Evolutionary conservation across 2,329 filamentous ascomycete genomes (phyloP), one percentile per base, ranked within the genome.

Genomic region (Fonsecaea pugnacius): DNA sequence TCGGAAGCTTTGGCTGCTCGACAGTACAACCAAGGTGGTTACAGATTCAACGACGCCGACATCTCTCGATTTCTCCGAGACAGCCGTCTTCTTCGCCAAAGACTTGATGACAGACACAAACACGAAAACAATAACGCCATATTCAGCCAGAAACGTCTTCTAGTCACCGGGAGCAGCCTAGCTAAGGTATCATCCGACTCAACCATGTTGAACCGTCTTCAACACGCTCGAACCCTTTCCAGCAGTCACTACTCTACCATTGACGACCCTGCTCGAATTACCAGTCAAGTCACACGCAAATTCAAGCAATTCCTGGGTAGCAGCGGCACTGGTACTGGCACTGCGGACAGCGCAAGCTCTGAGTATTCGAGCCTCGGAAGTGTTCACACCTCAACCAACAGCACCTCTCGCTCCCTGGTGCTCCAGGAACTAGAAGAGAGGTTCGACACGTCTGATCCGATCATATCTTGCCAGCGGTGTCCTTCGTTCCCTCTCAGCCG

Each of bases 41-140:
- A 62, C 35, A 43, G 18, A 21, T 24, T 33, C n/a, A 54, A 43
- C 27, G 62, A 67, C 40, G 18, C 24, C 16, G 62, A 62, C 35
- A 52, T 60, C 43, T 67, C 59, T 30, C 62, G 60, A 21, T 63
- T 65, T 33, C 56, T 65, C 8, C 18, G 62, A 59, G 66, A 62
- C n/a, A 61, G 40, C 48, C 56, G 54, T 14, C 35, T 9, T 5
- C 32, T 60, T 18, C 60, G 52, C 18, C 50, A 48, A 27, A 33
- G 48, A 30, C 46, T 30, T 8, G 56, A 33, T 24, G 21, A 21
- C 18, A 51, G 6, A 33, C 40, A 38, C 21, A 12, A 48, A 16
- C 54, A 21, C 8, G 16, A 32, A 9, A 14, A 38, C 36, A 54
- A 48, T 21, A 21, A 30, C 21, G 27, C 9, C n/a, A 5, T 27